Evolutionary conservation across 2,329 filamentous ascomycete species (phyloP), one percentile per base, ranked within the genome.

Genomic region (Coniochaeta sp.): DNA sequence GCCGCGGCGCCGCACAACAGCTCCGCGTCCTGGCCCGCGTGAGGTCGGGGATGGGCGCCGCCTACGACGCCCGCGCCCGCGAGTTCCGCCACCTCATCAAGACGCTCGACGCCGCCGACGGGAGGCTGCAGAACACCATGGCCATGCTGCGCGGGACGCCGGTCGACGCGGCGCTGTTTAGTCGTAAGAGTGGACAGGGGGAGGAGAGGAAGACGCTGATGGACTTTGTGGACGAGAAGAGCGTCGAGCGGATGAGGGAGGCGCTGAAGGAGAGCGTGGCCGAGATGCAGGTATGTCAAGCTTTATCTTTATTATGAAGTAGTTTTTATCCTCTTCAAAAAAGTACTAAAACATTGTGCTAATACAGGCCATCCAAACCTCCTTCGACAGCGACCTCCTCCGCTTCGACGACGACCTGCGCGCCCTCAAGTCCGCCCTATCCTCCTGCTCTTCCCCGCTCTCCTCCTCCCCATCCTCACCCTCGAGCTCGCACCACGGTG

Each of bases 361-460:
- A n/a, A 5, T 36, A 9, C 55, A 86, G 84, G 76, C 74, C 59
- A 81, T 89, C 3, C 88, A 90, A 66, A 82, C 83, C 56, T 86
- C 85, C 0, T 96, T 96, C 67, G 89, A 95, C 62, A 83, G 87
- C 58, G 89, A 93, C 65, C 79, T 96, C 8, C 78, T 84, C 17
- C 81, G 81, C 16, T 93, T 96, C 72, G 89, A 95, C 64, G 83
- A 83, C 61, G 89, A 93, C 62, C 80, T 96, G 50, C 80, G 84
- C 56, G 76, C 79, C 9, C 83, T 93, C 55, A 86, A 83, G 63
- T 81, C 84, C 63, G 79, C 80, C 9, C 75, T 89, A 55, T 70
- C 75, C 17, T 52, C 47, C 26, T 26, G 22, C 47, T 12, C 42
- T 3, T 1, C 54, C 34, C 12, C 16, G 24, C 75, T 78, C 22